Evolutionary conservation across 176 grass and related monocot genomes (phyloP), one percentile per base, ranked within the genome.

Genomic region (Musa acuminata): DNA sequence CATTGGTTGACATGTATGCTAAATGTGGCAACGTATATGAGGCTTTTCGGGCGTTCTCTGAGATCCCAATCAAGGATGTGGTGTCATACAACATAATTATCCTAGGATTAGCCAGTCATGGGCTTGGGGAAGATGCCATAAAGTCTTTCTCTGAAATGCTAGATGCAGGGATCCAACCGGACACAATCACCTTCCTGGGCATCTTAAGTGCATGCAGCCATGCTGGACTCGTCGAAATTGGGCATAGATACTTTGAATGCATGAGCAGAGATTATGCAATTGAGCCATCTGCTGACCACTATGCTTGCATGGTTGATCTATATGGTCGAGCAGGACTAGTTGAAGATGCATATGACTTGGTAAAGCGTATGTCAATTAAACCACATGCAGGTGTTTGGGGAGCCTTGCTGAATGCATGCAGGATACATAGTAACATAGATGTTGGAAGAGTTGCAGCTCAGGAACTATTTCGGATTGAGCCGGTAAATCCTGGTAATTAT

Each of bases 21-120:
- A 94, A 94, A 78, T 94, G 80, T 0, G 85, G 87, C 1, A 52
- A 80, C 22, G 53, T 90, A 23, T 26, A 53, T 68, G 74, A 87
- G 75, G 85, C 85, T 60, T 77, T 69, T 67, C 53, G 62, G 11
- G 59, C 85, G 80, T 94, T 90, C 57, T 1, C 26, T 0, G 51
- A 83, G 51, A 80, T 86, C 29, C 53, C 8, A 16, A 16, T 43
- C 1, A 94, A 90, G 80, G 87, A 94, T 75, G 27, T 21, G 6
- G 78, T 93, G 59, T 85, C 87, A 50, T 94, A 94, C 62, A 90
- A 93, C 70, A 87, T 90, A 51, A 94, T 94, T 70, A 85, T 94
- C 60, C 11, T 24, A 65, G 82, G 75, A 52, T 68, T 85, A 77
- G 77, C 80, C 0, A 84, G 79, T 50, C 87, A 85, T 86, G 91